Evolutionary conservation across 768 basidiomycete species (phyloP).

Genomic region (Russula abietina): DNA sequence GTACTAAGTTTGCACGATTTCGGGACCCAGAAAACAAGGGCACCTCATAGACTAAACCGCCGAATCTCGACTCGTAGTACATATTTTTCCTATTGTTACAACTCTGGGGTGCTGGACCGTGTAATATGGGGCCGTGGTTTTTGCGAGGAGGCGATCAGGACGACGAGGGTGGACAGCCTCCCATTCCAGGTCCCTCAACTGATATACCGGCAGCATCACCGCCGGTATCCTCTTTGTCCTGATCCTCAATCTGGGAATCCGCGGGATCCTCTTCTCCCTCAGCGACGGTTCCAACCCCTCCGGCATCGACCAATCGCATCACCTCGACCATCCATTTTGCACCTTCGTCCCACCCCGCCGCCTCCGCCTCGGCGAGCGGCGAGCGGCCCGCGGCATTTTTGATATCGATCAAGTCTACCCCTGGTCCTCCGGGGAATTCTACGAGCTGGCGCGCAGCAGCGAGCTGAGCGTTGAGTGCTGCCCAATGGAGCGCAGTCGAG

Average conservation of each 20-base stretch:
- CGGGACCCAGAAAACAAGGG: no score
- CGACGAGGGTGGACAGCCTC: not conserved
- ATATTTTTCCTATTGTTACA: not conserved
- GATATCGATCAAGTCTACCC: conserved; percentile 64
- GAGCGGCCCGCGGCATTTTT: conserved; percentile 69
- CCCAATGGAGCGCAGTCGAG: conserved; percentile 91
- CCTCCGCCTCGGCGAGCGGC: conserved; percentile 77
- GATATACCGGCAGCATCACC: no score
- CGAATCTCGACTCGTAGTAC: not conserved
- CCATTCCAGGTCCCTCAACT: not conserved
- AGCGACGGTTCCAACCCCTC: conserved; percentile 28
- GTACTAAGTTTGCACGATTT: not conserved
- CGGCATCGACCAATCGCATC: conserved; percentile 63
- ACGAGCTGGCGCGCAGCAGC: conserved; percentile 54
- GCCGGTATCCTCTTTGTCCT: not conserved
- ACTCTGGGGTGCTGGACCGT: not conserved
- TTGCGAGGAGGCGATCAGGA: not conserved
- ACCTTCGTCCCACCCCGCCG: conserved; percentile 76
- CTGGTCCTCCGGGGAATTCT: conserved; percentile 48
- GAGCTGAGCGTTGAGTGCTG: conserved; percentile 77
- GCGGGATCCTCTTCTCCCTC: conserved; percentile 49
- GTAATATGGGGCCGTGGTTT: not conserved
- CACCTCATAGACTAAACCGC: no score
- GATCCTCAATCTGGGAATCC: conserved; percentile 45
- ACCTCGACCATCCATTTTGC: conserved; percentile 75